A percentile compares a stretch with the other conserved stretches of the same genome.
Evolutionary conservation across 2,329 filamentous ascomycete genomes (phyloP).

Genomic region (Penicillium sp.): DNA sequence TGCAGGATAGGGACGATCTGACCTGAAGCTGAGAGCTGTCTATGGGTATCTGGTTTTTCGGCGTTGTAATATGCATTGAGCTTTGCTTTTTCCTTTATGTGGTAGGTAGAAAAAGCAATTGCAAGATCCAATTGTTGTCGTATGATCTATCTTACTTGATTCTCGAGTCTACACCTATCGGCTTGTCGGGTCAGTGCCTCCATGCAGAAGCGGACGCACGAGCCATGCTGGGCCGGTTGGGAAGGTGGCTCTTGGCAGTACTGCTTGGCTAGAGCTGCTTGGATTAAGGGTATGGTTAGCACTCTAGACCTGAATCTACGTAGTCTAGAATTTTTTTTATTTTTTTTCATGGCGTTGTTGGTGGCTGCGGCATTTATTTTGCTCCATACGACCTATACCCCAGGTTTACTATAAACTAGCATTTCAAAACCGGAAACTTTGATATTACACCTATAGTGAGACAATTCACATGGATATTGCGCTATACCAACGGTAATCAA

Average conservation of each 20-base stretch:
- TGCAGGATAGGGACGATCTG: conserved; percentile 9
- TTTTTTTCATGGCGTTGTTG: background rate
- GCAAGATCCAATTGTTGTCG: background rate
- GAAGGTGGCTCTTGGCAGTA: conserved; percentile 2
- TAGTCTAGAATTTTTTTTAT: background rate
- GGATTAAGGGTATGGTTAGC: background rate
- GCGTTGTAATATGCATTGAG: background rate
- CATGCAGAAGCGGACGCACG: background rate
- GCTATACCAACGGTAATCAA: conserved; percentile 1
- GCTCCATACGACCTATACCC: background rate
- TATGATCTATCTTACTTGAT: conserved; percentile 1
- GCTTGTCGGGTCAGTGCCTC: background rate
- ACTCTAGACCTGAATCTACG: background rate
- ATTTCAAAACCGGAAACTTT: background rate
- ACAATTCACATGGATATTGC: conserved; percentile 1
- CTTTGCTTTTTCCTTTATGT: background rate
- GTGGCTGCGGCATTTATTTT: conserved; percentile 1
- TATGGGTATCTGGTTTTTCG: background rate
- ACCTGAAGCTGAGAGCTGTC: conserved; percentile 6
- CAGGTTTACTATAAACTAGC: background rate
- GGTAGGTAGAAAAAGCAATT: background rate
- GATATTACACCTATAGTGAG: background rate
- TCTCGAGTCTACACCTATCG: background rate
- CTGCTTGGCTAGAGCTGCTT: conserved; percentile 2
- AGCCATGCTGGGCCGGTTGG: conserved; percentile 4